Percentiles rank a stretch among this genome's conserved stretches.
phyloP scores from a whole-genome alignment of 2,329 filamentous ascomycete genomes.

The Chrysoporthe puriensis region DNA sequence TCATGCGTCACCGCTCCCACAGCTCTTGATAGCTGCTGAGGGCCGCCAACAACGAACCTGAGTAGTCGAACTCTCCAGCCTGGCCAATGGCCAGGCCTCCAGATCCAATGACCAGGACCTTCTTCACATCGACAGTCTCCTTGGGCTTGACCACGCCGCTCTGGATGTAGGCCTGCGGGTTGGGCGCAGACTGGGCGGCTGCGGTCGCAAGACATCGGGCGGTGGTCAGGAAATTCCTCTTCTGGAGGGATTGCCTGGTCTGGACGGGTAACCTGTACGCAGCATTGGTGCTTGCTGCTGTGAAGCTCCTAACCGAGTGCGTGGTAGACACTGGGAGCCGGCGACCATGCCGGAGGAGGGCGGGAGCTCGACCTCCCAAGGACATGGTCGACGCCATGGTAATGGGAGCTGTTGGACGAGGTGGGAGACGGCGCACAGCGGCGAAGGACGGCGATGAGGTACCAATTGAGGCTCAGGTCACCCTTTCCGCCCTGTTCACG shows the following conservation, averaged over 20 bases:
- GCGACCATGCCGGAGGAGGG: constrained; percentile 59
- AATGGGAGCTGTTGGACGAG: constrained; percentile 36
- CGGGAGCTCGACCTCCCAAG: constrained; percentile 61
- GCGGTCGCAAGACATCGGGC: constrained; percentile 47
- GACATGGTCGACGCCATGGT: constrained; percentile 46
- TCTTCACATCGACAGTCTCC: constrained; percentile 87
- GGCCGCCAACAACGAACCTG: constrained; percentile 64
- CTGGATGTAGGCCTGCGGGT: constrained; percentile 83
- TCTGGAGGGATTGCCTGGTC: constrained; percentile 42
- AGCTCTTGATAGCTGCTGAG: background rate
- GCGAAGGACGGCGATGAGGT: constrained; percentile 21
- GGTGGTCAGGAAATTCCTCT: constrained; percentile 54
- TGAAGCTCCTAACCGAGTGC: constrained; percentile 49
- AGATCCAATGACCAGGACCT: constrained; percentile 94
- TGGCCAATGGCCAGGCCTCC: constrained; percentile 96
- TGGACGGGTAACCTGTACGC: constrained; percentile 40
- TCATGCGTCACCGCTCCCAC: constrained; percentile 31
- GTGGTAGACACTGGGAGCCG: constrained; percentile 52
- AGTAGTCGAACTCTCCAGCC: constrained; percentile 98
- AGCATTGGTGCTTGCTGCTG: constrained; percentile 40
- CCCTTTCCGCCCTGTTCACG: constrained; percentile 26
- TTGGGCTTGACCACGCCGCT: constrained; percentile 83
- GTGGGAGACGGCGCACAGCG: constrained; percentile 19
- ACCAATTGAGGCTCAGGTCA: constrained; percentile 24
- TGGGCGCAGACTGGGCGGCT: constrained; percentile 70